Conservation (phyloP, 306 rosid species). For the Cicer arietinum region DNA sequence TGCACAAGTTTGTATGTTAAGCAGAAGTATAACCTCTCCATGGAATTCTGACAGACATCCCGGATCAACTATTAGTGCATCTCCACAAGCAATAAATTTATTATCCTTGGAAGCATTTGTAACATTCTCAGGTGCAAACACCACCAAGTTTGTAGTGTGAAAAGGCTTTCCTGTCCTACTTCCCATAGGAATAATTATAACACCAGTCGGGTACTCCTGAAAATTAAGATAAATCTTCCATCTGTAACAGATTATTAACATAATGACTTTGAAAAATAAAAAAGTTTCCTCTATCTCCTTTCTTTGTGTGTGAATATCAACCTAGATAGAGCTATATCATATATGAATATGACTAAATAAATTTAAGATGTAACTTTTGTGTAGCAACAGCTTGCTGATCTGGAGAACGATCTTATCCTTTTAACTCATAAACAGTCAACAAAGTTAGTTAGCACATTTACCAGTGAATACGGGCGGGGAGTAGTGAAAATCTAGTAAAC, state of each 20-base stretch:
- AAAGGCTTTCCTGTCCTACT: constrained; percentile 83
- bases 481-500: constrained; percentile 18
- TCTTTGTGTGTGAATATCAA: constrained; percentile 19
- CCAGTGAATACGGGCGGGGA: constrained; percentile 13
- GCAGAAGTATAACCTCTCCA: constrained; percentile 69
- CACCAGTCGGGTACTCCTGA: constrained; percentile 89
- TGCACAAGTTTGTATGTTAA: constrained; percentile 34
- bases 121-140: constrained; percentile 68
- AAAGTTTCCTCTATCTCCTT: constrained; percentile 29
- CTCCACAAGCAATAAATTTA: constrained; percentile 66
- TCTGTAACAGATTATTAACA: constrained; percentile 38
- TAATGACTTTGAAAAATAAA: constrained; percentile 24
- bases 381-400: constrained; percentile 16
- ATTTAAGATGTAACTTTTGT: constrained; percentile 15
- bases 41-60: constrained; percentile 78
- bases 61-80: constrained; percentile 89
- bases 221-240: constrained; percentile 35
- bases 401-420: constrained; percentile 30
- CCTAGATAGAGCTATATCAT: constrained; percentile 31
- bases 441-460: constrained; percentile 25
- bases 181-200: constrained; percentile 69
- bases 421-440: constrained; percentile 32
- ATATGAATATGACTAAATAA: not conserved
- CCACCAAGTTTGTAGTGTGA: constrained; percentile 74
- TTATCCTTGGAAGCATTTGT: constrained; percentile 47